Evolutionary conservation across 176 grass and related monocot species (phyloP).

Genomic region (Neostapfia colusana): DNA sequence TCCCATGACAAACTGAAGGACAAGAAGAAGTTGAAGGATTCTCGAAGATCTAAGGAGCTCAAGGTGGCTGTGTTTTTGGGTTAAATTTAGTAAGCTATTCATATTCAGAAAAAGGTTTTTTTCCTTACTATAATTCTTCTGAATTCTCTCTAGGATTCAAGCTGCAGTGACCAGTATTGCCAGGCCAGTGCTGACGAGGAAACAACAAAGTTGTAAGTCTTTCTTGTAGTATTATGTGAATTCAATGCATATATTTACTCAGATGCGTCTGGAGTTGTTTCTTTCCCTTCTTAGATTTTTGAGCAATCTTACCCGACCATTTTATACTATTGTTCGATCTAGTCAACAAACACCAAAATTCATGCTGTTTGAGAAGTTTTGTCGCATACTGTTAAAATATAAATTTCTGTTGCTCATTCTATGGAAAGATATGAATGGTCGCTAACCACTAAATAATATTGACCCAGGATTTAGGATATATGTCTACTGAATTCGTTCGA

Average conservation of each 20-base stretch:
- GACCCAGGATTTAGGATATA: neutral
- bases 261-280: neutral
- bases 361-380: constrained; percentile 1
- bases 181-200: constrained; percentile 50
- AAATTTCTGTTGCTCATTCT: no score
- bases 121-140: constrained; percentile 42
- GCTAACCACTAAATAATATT: neutral
- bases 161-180: constrained; percentile 48
- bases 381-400: neutral
- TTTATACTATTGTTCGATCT: constrained; percentile 1
- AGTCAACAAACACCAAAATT: neutral
- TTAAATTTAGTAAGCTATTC: neutral
- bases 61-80: constrained; percentile 56
- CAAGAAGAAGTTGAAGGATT: constrained; percentile 84
- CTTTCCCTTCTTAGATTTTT: neutral
- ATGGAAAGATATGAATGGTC: neutral
- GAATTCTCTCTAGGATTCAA: constrained; percentile 54
- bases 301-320: constrained; percentile 5
- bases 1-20: constrained; percentile 79
- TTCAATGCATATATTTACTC: neutral
- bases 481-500: neutral
- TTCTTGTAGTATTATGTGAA: constrained; percentile 27
- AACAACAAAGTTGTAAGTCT: constrained; percentile 65
- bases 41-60: constrained; percentile 61
- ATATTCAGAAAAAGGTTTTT: constrained; percentile 31